Percentiles rank a stretch among this genome's conserved stretches.
Conservation (phyloP, 768 basidiomycete species). For the Suillus subaureus region DNA sequence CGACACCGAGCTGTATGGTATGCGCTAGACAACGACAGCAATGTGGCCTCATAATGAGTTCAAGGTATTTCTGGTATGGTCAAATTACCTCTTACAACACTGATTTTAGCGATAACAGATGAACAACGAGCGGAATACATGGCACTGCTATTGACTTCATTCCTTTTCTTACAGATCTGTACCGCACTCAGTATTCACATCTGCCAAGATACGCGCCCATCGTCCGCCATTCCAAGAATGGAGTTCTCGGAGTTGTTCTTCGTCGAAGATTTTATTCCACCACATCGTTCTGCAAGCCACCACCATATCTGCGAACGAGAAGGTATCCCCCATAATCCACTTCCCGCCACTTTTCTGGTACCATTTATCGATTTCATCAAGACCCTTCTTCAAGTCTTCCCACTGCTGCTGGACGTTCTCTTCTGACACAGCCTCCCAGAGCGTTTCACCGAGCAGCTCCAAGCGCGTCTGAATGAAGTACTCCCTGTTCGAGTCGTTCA, state of each 20-base stretch:
- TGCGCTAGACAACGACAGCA: neutral
- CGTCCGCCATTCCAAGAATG: slow-evolving; percentile 12
- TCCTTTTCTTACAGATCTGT: neutral
- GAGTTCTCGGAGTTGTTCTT: slow-evolving; percentile 7
- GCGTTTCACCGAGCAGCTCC: neutral
- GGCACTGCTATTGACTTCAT: neutral
- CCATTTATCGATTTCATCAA: slow-evolving; percentile 7
- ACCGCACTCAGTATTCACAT: slow-evolving; percentile 5
- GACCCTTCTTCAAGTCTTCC: slow-evolving; percentile 8
- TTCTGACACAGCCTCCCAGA: neutral
- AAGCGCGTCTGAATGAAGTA: slow-evolving; percentile 7
- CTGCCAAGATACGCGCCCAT: slow-evolving; percentile 1
- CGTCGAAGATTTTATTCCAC: slow-evolving; percentile 6
- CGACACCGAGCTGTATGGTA: neutral
- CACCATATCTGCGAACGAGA: slow-evolving; percentile 10
- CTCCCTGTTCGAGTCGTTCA: slow-evolving; percentile 7
- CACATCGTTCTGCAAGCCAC: slow-evolving; percentile 8
- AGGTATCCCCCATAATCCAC: slow-evolving; percentile 10
- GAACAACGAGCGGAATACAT: too few relatives aligned
- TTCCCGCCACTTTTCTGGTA: slow-evolving; percentile 10
- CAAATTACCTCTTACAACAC: too few relatives aligned
- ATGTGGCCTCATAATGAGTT: too few relatives aligned
- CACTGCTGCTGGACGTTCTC: neutral
- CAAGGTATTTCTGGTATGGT: too few relatives aligned
- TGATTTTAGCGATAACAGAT: too few relatives aligned